A percentile compares a stretch with the other conserved stretches of the same genome.
phyloP scores from a whole-genome alignment of 345 rosid species.

The Angophora floribunda region DNA sequence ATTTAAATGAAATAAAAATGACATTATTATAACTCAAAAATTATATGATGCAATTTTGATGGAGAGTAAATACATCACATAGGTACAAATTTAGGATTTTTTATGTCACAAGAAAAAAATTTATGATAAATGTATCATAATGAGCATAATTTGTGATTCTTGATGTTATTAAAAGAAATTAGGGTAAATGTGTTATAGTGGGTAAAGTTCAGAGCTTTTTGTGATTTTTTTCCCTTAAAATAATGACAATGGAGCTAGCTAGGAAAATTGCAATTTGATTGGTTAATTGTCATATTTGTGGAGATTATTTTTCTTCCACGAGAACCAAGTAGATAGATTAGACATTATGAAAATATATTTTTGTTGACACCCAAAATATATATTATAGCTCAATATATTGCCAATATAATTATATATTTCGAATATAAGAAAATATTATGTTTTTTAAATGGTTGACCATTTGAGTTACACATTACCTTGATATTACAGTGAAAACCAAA shows the following conservation, averaged over 20 bases:
- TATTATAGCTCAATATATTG: neutral
- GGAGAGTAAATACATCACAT: neutral
- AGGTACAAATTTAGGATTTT: too few species aligned
- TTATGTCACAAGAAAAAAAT: neutral
- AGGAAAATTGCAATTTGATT: neutral
- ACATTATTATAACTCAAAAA: neutral
- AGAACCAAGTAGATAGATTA: neutral
- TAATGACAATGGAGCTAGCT: neutral
- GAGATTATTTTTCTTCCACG: neutral
- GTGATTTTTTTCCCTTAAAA: neutral
- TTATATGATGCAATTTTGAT: fast-evolving
- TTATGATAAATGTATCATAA: fast-evolving
- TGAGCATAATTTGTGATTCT: too few species aligned
- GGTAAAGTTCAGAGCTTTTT: too few species aligned
- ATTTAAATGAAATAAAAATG: neutral
- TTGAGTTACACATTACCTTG: neutral
- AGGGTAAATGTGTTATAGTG: neutral
- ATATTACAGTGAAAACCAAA: neutral
- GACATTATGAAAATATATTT: neutral
- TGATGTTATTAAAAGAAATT: too few species aligned
- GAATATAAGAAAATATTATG: too few species aligned
- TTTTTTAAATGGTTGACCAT: neutral
- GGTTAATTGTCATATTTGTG: neutral
- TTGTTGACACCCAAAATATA: neutral
- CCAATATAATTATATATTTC: neutral